Percentiles rank a stretch among this genome's conserved stretches.
These are phyloP conservation scores for Colletotrichum simmondsii DNA, from an alignment of 2,329 filamentous ascomycete species.

Conservation along the genomic window DNA sequence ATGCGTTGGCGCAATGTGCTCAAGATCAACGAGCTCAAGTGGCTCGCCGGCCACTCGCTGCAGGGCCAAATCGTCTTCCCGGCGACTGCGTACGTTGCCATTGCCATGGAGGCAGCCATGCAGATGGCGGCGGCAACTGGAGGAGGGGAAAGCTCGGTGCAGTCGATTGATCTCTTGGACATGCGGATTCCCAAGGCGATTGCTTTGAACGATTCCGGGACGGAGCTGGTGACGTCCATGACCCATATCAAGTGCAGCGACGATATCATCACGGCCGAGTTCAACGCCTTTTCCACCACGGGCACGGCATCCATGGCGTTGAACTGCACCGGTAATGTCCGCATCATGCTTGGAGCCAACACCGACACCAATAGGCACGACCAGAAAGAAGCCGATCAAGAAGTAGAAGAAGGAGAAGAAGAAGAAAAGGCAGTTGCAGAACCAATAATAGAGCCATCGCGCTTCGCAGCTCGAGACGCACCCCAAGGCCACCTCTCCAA, in stretches of 20 bases:
- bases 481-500: background rate
- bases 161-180: too few species aligned
- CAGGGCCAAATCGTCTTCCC: conserved; percentile 54
- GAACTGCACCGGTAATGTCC: background rate
- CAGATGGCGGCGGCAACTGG: too few species aligned
- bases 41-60: conserved; percentile 54
- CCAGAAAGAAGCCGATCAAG: too few species aligned
- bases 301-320: conserved; percentile 49
- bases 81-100: conserved; percentile 46
- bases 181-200: too few species aligned
- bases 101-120: conserved; percentile 35
- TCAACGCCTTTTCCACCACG: conserved; percentile 45
- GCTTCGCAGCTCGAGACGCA: background rate
- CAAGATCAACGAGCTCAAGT: conserved; percentile 41
- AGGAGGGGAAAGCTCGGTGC: too few species aligned
- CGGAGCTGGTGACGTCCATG: too few species aligned
- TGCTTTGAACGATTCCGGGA: too few species aligned
- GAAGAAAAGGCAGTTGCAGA: background rate
- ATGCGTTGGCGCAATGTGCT: conserved; percentile 37
- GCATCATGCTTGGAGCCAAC: background rate
- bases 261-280: background rate
- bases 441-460: background rate
- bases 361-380: too few species aligned
- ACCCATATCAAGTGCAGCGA: too few species aligned
- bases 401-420: background rate